Base-by-base conservation (phyloP, 2,329 filamentous ascomycete genomes). In the Pochonia chlamydosporia region DNA sequence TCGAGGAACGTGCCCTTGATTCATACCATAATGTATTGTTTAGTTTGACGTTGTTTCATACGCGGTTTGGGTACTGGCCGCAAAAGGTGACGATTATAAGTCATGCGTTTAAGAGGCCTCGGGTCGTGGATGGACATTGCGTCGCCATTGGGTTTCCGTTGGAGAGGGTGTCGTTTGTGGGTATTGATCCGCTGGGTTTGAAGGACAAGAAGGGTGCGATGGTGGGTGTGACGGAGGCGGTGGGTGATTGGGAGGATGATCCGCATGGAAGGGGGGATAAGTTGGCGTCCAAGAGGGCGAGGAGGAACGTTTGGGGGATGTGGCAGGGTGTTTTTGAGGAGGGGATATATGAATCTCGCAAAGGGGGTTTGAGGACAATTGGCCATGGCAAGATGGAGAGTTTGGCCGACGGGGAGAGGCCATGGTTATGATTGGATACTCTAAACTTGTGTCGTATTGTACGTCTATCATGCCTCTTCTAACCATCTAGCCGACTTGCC, bases 1-100 rank as follows among this genome's bases (percentile, higher is more conserved):
- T 80, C 2, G 90, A 96, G 60, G 76, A 83, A 8, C 74, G 78
- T 46, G 89, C 91, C 0, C 81, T 92, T 1, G 91, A 96, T 64
- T 92, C 86, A 2, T 92, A 89, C 59, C 84, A 90, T 61, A 96
- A 96, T 61, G 68, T 96, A 5, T 67, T 95, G 14, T 90, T 91
- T 62, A 85, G 85, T 11, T 70, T 95, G 3, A 56, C 72, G 14
- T 60, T 67, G 30, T 81, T 79, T 58, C 67, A 68, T 51, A 51
- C 60, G 31, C 56, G 55, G 10, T 66, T 68, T 2, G 56, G 62
- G 6, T 28, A 28, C 9, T 89, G 83, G 74, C 85, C 85, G 0
- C 43, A 46, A 1, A 67, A 63, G 5, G 59, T 89, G 14, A 85
- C 79, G 16, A 70, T 89, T 18, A 70, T 89, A 35, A 84, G 82